Conservation (phyloP, 2,329 filamentous ascomycete genomes). For the Aspergillus sp. region DNA sequence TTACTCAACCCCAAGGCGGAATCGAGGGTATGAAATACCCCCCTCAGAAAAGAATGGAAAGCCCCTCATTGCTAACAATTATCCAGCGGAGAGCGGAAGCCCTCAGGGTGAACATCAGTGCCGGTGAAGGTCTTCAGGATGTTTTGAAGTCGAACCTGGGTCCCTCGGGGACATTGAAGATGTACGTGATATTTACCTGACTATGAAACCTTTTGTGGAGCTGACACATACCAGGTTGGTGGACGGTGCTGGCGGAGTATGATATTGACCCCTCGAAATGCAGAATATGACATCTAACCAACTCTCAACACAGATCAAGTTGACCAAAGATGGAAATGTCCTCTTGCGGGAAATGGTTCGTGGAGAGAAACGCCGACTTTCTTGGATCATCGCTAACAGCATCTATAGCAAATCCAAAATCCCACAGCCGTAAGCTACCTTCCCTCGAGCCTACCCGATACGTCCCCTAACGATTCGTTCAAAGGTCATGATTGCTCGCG, state of each 20-base stretch:
- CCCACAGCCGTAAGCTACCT: conserved; percentile 72
- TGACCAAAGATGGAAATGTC: conserved; percentile 98
- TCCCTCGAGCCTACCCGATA: conserved; percentile 3
- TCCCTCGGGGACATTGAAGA: conserved; percentile 92
- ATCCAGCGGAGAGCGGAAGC: conserved; percentile 90
- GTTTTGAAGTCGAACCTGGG: conserved; percentile 96
- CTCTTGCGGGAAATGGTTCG: conserved; percentile 63
- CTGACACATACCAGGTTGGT: conserved; percentile 52
- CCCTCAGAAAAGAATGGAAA: conserved; percentile 16
- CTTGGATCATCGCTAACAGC: conserved; percentile 25
- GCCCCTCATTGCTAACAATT: conserved; percentile 43
- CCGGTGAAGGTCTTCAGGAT: conserved; percentile 88
- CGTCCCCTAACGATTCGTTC: conserved; percentile 16
- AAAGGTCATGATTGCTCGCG: conserved; percentile 67
- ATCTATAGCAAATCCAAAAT: conserved; percentile 81
- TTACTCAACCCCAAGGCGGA: conserved; percentile 98
- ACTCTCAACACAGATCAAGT: conserved; percentile 70
- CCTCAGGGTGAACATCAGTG: conserved; percentile 92
- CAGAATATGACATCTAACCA: conserved; percentile 16
- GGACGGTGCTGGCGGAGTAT: conserved; percentile 59
- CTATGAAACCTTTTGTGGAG: not conserved
- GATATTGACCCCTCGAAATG: conserved; percentile 20
- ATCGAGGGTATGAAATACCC: conserved; percentile 65
- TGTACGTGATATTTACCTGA: conserved; percentile 57
- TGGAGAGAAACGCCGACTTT: conserved; percentile 4